phyloP scores from a whole-genome alignment of 768 basidiomycete genomes.

The Amanita subjunquillea region DNA sequence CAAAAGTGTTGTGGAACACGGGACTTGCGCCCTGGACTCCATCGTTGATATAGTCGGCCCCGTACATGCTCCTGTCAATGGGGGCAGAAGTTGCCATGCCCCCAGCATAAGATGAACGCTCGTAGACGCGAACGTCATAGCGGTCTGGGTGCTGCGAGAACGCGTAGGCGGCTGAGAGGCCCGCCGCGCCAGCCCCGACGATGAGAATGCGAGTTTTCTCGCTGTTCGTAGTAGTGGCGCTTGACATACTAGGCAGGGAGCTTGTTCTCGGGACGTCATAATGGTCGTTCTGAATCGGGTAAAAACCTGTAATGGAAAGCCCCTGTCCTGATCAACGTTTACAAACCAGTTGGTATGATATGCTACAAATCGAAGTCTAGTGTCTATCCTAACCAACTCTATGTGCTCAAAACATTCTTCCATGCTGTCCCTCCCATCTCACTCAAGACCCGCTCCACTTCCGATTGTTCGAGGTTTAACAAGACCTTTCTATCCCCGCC shows the following conservation, averaged over 20 bases:
- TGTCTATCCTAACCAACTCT: not conserved
- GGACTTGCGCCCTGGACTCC: constrained; percentile 23
- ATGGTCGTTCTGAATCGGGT: not conserved
- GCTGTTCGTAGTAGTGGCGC: not conserved
- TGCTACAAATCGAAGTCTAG: too few relatives aligned
- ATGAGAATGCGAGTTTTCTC: constrained; percentile 17
- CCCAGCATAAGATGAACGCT: constrained; percentile 16
- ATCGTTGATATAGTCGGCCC: constrained; percentile 22
- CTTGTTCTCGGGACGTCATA: too few relatives aligned
- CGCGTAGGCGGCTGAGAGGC: constrained; percentile 22
- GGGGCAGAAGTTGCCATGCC: constrained; percentile 21
- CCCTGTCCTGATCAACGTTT: not conserved
- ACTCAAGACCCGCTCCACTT: constrained; percentile 78
- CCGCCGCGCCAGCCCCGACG: constrained; percentile 20
- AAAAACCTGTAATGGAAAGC: not conserved
- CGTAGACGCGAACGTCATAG: constrained; percentile 18
- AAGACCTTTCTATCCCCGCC: constrained; percentile 62
- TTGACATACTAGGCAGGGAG: not conserved
- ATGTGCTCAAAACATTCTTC: constrained; percentile 39
- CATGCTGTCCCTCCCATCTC: constrained; percentile 66
- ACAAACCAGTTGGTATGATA: too few relatives aligned
- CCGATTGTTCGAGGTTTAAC: constrained; percentile 74
- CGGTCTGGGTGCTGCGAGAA: constrained; percentile 19
- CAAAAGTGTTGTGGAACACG: constrained; percentile 20
- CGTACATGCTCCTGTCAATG: constrained; percentile 15